Evolutionary conservation across 371 early-diverging fungal species (phyloP).

Genomic region (Actinomucor elegans): DNA sequence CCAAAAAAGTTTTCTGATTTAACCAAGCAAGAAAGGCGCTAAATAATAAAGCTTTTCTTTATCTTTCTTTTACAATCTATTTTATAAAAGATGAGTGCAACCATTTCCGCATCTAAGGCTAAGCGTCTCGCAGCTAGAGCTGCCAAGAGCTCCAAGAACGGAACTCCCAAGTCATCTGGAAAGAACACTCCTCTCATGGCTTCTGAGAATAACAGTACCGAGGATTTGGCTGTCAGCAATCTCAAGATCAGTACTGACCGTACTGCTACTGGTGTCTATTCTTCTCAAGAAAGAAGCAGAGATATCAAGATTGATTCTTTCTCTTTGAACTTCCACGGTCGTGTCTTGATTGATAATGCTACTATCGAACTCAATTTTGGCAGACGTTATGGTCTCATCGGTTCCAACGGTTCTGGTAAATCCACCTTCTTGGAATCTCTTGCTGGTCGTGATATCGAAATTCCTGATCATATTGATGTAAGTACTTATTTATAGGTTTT

Average conservation of each 20-base stretch:
- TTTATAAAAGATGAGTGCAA: slow-evolving; percentile 13
- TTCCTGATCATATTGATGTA: slow-evolving; percentile 96
- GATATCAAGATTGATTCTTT: slow-evolving; percentile 97
- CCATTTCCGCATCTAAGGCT: slow-evolving; percentile 74
- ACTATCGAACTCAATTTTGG: slow-evolving; percentile 97
- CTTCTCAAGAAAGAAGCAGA: slow-evolving; percentile 88
- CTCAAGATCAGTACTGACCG: slow-evolving; percentile 63
- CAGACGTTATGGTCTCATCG: slow-evolving; percentile 96
- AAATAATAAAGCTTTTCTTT: no score
- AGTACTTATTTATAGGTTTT: slow-evolving; percentile 27
- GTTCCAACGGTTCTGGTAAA: slow-evolving; percentile 98
- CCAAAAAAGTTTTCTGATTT: no score
- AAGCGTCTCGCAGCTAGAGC: slow-evolving; percentile 83
- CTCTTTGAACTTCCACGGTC: slow-evolving; percentile 92
- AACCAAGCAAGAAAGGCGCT: no score
- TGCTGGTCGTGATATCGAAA: slow-evolving; percentile 92
- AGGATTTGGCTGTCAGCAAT: slow-evolving; percentile 34
- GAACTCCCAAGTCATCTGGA: slow-evolving; percentile 25
- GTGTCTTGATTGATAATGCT: slow-evolving; percentile 90
- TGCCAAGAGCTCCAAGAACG: slow-evolving; percentile 58
- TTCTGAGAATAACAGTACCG: slow-evolving; percentile 31
- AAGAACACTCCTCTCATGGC: slow-evolving; percentile 36
- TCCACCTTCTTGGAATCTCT: slow-evolving; percentile 95
- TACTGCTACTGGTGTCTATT: slow-evolving; percentile 90
- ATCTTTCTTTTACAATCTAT: not conserved